A percentile compares a stretch with the other conserved stretches of the same genome.
These are phyloP conservation scores for Neurospora sp. DNA, from an alignment of 2,329 filamentous ascomycete genomes.

Conservation along the genomic window DNA sequence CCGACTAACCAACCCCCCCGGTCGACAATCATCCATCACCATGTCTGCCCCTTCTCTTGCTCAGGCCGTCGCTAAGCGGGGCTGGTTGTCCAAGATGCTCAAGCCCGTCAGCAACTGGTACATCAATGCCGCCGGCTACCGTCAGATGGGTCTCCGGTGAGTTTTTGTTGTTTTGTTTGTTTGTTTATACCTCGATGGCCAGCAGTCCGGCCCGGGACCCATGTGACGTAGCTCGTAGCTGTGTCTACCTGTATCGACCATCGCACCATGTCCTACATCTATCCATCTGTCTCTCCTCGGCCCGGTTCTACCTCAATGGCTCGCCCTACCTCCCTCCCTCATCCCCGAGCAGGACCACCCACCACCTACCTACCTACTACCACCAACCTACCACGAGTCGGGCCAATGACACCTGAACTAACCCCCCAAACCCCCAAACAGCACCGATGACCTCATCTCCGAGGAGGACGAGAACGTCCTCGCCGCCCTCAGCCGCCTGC, in stretches of 20 bases:
- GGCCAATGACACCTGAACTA: neutral
- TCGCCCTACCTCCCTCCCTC: neutral
- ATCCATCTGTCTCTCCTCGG: neutral
- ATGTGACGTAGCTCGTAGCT: neutral
- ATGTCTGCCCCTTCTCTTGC: constrained; percentile 60
- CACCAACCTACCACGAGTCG: neutral
- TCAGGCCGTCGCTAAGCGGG: constrained; percentile 63
- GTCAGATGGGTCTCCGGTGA: constrained; percentile 84
- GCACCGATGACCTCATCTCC: constrained; percentile 87
- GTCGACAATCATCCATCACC: constrained; percentile 15
- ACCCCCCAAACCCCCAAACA: constrained; percentile 27
- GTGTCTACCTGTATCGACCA: neutral
- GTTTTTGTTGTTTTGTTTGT: constrained; percentile 2
- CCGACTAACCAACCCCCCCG: constrained; percentile 11
- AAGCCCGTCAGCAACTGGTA: constrained; percentile 84
- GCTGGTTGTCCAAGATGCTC: constrained; percentile 74
- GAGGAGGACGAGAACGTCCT: constrained; percentile 86
- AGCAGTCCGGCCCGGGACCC: neutral
- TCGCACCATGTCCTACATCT: neutral
- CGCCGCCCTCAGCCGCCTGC: constrained; percentile 81
- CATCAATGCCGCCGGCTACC: constrained; percentile 79
- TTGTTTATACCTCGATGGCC: neutral
- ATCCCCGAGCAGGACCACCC: neutral
- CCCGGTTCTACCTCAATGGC: neutral
- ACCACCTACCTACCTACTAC: no score